Base-by-base conservation (phyloP, 2,329 filamentous ascomycete species). In the Penicillium sp. region DNA sequence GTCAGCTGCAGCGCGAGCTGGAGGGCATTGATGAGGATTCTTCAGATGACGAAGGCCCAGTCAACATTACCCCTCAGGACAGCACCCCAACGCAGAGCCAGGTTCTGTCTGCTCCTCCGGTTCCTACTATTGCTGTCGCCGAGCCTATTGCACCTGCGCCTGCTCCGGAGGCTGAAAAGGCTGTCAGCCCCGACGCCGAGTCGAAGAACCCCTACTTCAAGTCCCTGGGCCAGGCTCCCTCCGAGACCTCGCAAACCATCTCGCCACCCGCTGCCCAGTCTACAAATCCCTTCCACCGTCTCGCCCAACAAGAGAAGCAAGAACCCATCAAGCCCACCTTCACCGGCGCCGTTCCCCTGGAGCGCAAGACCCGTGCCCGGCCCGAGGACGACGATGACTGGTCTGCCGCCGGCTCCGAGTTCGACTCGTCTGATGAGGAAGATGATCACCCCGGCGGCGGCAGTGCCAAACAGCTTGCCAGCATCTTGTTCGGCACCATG, bases 401-500 rank as follows among this genome's bases (percentile, higher is more conserved):
- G 93, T 89, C 86, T 61, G 86, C 85, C 13, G 87, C 87, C 27
- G 92, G 92, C 60, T 94, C 91, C 14, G 88, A 89, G 60, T 87
- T 90, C 55, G 89, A 91, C 54, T 88, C 87, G 0, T 86, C 85
- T 4, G 85, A 87, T 49, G 85, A 88, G n/a, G 85, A 86, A 37
- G 89, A 94, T 56, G 90, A 93, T 56, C 85, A 88, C 10, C 88
- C 91, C 18, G 90, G 90, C 52, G 91, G 91, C 55, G 88, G 89
- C 59, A 92, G 87, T 66, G 95, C 95, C 50, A 95, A 96, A 60
- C 91, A 96, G 68, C 85, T 99, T 39, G 95, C 95, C 16, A 96
- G 91, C 6, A 95, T 97, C 60, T 83, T 99, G 19, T 99, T 99
- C 73, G 94, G 95, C 59, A 96, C 93, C 53, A 98, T 99, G 93